A percentile compares a stretch with the other conserved stretches of the same genome.
Conservation (phyloP, 768 basidiomycete genomes). For the Sporobolomyces phaffii region DNA sequence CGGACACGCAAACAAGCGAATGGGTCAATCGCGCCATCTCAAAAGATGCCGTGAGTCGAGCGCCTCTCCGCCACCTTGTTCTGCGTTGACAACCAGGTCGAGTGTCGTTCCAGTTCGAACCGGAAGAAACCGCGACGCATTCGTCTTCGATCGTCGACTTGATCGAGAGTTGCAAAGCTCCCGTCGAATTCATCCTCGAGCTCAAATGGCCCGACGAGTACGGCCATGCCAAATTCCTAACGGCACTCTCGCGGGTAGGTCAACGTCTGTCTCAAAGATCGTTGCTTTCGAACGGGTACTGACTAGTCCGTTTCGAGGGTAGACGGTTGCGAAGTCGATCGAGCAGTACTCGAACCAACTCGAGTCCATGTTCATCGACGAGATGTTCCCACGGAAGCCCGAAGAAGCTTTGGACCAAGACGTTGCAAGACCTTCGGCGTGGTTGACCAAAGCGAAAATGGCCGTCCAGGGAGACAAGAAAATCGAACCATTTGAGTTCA, state of each 20-base stretch:
- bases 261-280: background rate
- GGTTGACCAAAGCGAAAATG: conserved; percentile 53
- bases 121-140: conserved; percentile 66
- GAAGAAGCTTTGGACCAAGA: conserved; percentile 54
- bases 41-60: conserved; percentile 62
- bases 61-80: conserved; percentile 49
- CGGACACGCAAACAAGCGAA: conserved; percentile 78
- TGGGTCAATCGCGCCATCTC: conserved; percentile 84
- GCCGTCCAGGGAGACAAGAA: conserved; percentile 72
- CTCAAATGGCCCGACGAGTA: conserved; percentile 88
- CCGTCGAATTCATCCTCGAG: conserved; percentile 78
- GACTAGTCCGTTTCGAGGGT: background rate
- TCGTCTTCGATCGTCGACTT: conserved; percentile 97
- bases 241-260: conserved; percentile 73
- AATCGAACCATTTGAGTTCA: conserved; percentile 90
- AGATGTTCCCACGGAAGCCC: conserved; percentile 81
- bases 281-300: background rate
- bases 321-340: conserved; percentile 86
- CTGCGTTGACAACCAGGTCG: too few species aligned
- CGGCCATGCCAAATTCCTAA: conserved; percentile 83
- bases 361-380: conserved; percentile 83
- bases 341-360: conserved; percentile 85
- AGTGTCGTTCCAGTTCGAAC: conserved; percentile 52
- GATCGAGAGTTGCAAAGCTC: conserved; percentile 86
- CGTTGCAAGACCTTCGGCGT: conserved; percentile 44